Percentiles rank a stretch among this genome's conserved stretches.
These are phyloP conservation scores for Fusarium anthophilum DNA, from an alignment of 2,329 filamentous ascomycete genomes.

Conservation along the genomic window DNA sequence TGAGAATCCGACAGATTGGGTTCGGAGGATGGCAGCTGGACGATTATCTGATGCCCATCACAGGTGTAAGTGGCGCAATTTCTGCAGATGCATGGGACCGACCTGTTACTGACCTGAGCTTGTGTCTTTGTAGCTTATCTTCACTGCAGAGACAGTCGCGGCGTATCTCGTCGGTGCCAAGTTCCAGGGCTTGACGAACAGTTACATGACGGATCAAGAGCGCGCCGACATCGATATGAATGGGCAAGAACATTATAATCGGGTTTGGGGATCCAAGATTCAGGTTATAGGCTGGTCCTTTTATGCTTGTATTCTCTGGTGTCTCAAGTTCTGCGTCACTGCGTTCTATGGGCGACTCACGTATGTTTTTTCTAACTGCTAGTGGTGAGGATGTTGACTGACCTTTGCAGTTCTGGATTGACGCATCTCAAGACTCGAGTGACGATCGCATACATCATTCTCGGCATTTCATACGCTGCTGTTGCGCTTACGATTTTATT, in stretches of 20 bases:
- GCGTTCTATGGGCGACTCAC: conserved; percentile 44
- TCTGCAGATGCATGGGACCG: not conserved
- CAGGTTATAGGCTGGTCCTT: conserved; percentile 46
- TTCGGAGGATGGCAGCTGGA: conserved; percentile 29
- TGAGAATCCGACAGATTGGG: conserved; percentile 29
- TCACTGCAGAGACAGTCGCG: conserved; percentile 34
- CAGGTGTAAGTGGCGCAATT: conserved; percentile 26
- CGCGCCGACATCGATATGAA: conserved; percentile 24
- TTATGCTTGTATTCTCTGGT: conserved; percentile 46
- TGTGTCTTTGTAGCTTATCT: conserved; percentile 11
- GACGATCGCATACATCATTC: conserved; percentile 25
- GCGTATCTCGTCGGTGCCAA: conserved; percentile 36
- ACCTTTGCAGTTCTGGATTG: conserved; percentile 25
- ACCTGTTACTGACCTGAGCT: too few species aligned
- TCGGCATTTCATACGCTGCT: conserved; percentile 19
- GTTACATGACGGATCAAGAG: conserved; percentile 31
- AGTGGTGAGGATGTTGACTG: not conserved
- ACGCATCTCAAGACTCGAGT: conserved; percentile 24
- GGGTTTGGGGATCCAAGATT: conserved; percentile 44
- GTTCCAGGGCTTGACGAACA: conserved; percentile 35
- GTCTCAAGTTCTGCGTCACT: conserved; percentile 43
- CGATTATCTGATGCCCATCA: conserved; percentile 37
- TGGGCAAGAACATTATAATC: conserved; percentile 30
- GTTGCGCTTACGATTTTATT: conserved; percentile 25
- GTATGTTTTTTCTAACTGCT: conserved; percentile 21